Base-by-base conservation (phyloP, 2,329 filamentous ascomycete species). In the Mycosphaerella sp. region DNA sequence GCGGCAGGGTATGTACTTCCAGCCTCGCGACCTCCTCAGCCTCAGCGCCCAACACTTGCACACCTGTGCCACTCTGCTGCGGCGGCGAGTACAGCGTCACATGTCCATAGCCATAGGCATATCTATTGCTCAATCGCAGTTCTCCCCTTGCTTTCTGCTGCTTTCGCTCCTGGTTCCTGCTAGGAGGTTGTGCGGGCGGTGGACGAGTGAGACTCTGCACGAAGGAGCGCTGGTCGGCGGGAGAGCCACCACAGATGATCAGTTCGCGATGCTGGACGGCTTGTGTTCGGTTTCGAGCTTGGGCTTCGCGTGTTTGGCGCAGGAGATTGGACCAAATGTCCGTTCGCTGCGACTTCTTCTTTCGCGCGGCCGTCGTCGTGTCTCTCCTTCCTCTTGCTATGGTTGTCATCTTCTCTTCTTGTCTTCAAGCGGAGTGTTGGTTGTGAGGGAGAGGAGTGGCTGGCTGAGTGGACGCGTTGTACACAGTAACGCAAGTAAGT, bases 311-410 rank as follows among this genome's bases (percentile, higher is more conserved):
- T 26, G 67, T 69, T 53, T 67, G 66, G 48, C 65, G 63, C 8
- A 69, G 62, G 45, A 69, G 63, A 53, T 57, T 61, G 31, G 65
- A 64, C 67, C 67, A 69, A 56, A 69, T 69, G 34, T 69, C 67
- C 10, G 59, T 62, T 6, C 66, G 64, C 43, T 61, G 58, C 32
- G 62, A 57, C 34, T 65, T 65, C 48, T 68, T 66, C 36, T 58
- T 58, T 26, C 54, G 56, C 31, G 54, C 12, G 54, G 42, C 34
- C 50, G 36, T 29, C 48, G 55, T 21, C 55, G 52, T 17, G 59
- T 54, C 52, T 29, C 26, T 6, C 26, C 50, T 39, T 29, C 48
- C 53, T 21, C 55, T 50, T 12, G 59, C 52, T 49, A 60, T 56
- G 10, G 53, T 50, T 11, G 55, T 12, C 21, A 7, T 11, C 34